Conservation (phyloP, 148 eudicot species). For the Nepenthes mirabilis region DNA sequence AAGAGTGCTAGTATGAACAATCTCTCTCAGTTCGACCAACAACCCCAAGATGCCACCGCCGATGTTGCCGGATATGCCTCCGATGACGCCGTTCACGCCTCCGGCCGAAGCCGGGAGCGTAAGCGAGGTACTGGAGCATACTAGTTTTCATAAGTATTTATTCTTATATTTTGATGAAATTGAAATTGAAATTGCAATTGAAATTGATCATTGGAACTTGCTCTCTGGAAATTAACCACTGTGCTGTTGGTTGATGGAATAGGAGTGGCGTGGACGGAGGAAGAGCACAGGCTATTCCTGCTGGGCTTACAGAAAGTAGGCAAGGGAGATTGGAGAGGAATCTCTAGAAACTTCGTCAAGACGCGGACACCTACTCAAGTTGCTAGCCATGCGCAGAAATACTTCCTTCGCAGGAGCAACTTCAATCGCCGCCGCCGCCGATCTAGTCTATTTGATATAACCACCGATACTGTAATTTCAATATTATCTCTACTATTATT, state of each 20-base stretch:
- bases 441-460: constrained; percentile 81
- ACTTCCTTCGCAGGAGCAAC: constrained; percentile 64
- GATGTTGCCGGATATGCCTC: constrained; percentile 59
- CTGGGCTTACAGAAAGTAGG: constrained; percentile 60
- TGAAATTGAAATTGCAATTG: too few species aligned
- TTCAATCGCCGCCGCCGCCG: constrained; percentile 62
- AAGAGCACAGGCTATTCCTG: constrained; percentile 57
- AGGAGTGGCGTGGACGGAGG: constrained; percentile 86
- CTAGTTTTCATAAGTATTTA: too few species aligned
- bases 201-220: too few species aligned
- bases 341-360: constrained; percentile 67
- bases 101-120: constrained; percentile 50
- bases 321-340: constrained; percentile 90
- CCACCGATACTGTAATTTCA: constrained; percentile 48
- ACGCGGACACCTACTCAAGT: constrained; percentile 91
- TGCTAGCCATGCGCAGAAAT: constrained; percentile 90
- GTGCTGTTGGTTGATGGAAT: too few species aligned
- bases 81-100: constrained; percentile 64
- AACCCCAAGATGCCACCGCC: constrained; percentile 18
- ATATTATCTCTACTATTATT: not conserved
- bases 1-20: constrained; percentile 68
- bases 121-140: constrained; percentile 40
- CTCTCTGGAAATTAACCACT: too few species aligned
- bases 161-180: too few species aligned
- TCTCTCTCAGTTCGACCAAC: constrained; percentile 49